phyloP scores from a whole-genome alignment of 192 early-diverging fungal genomes.

The Haplosporangium gracile region DNA sequence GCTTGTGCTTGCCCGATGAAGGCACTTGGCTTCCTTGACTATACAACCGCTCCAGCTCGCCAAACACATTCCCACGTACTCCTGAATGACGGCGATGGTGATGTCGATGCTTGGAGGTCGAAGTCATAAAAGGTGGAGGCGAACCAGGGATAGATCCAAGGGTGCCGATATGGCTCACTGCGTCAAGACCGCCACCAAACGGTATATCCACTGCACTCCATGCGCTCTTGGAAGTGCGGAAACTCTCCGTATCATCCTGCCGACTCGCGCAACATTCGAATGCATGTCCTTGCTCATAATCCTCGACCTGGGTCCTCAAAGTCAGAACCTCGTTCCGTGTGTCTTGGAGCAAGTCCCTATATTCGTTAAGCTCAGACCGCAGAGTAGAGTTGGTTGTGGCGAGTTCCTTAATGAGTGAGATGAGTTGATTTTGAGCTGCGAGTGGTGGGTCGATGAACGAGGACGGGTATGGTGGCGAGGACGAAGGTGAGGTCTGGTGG shows the following conservation, averaged over 20 bases:
- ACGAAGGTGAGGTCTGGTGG: conserved; percentile 34
- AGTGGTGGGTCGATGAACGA: conserved; percentile 56
- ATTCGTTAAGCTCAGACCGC: conserved; percentile 61
- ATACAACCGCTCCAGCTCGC: conserved; percentile 47
- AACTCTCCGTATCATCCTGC: conserved; percentile 24
- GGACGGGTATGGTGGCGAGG: conserved; percentile 48
- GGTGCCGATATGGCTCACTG: conserved; percentile 49
- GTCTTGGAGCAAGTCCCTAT: conserved; percentile 62
- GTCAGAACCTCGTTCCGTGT: conserved; percentile 59
- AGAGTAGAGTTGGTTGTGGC: conserved; percentile 67
- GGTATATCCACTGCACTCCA: conserved; percentile 38
- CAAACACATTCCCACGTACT: conserved; percentile 46
- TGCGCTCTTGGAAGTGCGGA: conserved; percentile 33
- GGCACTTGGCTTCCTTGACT: conserved; percentile 26
- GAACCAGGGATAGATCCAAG: conserved; percentile 48
- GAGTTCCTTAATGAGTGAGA: conserved; percentile 67
- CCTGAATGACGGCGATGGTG: conserved; percentile 29
- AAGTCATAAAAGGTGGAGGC: conserved; percentile 39
- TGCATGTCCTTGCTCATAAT: conserved; percentile 56
- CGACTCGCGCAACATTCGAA: conserved; percentile 38
- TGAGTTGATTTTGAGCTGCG: conserved; percentile 62
- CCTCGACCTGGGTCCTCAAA: conserved; percentile 60
- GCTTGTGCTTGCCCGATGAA: background rate
- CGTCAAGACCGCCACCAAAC: conserved; percentile 40
- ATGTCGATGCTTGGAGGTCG: conserved; percentile 19